phyloP scores from a whole-genome alignment of 73 alveolate genomes.

The Urostyla sp. region DNA sequence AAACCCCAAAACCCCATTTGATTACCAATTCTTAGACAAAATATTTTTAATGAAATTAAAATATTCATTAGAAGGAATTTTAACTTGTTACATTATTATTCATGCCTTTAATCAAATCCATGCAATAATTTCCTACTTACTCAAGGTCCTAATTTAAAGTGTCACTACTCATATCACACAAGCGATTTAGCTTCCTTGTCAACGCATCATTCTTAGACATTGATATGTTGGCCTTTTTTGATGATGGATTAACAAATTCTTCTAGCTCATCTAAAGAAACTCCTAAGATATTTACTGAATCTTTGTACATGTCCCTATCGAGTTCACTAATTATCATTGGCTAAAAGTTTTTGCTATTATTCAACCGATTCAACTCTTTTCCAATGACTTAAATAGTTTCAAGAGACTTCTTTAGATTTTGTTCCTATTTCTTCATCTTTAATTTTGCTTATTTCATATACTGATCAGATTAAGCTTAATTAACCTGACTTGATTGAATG shows the following conservation, averaged over 20 bases:
- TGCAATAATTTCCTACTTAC: constrained; percentile 18
- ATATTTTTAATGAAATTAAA: too few relatives aligned
- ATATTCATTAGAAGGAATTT: too few relatives aligned
- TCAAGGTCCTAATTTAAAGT: constrained; percentile 33
- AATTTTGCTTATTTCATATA: constrained; percentile 42
- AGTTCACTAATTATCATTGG: constrained; percentile 24
- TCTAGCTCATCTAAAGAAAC: constrained; percentile 67
- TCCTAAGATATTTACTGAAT: constrained; percentile 64
- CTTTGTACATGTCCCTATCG: constrained; percentile 64
- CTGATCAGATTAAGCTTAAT: constrained; percentile 2
- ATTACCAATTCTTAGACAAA: too few relatives aligned
- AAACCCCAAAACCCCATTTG: too few relatives aligned
- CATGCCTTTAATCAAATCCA: constrained; percentile 10
- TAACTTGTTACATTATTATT: constrained; percentile 14
- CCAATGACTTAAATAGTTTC: constrained; percentile 31
- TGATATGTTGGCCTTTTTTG: background rate
- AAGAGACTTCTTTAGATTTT: constrained; percentile 40
- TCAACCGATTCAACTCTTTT: constrained; percentile 6
- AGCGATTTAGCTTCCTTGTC: constrained; percentile 20
- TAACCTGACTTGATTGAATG: constrained; percentile 23
- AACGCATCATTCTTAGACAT: background rate
- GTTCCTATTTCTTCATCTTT: constrained; percentile 45
- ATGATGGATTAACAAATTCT: constrained; percentile 65
- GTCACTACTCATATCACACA: constrained; percentile 14
- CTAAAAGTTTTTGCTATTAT: constrained; percentile 1